phyloP scores from a whole-genome alignment of 1,284 basidiomycete genomes.

The Boletellus deceptivus region DNA sequence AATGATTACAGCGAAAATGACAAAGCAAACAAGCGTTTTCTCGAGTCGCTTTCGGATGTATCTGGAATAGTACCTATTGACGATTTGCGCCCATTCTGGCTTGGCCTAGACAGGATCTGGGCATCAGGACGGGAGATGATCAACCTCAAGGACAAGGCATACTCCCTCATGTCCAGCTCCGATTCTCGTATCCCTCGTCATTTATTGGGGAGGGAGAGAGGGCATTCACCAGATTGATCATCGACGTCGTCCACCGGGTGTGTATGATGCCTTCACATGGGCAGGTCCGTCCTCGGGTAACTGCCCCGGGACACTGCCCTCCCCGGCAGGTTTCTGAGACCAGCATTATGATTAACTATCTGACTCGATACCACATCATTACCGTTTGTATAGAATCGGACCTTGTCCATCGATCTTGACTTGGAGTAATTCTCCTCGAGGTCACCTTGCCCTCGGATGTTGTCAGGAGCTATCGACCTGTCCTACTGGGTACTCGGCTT shows the following conservation, averaged over 20 bases:
- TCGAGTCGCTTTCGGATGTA: constrained; percentile 7
- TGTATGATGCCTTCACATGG: constrained; percentile 23
- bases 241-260: constrained; percentile 12
- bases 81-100: constrained; percentile 16
- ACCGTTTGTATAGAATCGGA: constrained; percentile 21
- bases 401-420: constrained; percentile 5
- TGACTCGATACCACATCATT: constrained; percentile 10
- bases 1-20: constrained; percentile 14
- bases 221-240: constrained; percentile 15
- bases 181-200: constrained; percentile 6
- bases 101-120: constrained; percentile 19
- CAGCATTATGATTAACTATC: constrained; percentile 2
- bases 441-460: constrained; percentile 2
- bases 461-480: background rate
- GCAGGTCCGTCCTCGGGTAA: constrained; percentile 12
- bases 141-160: constrained; percentile 12
- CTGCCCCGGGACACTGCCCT: constrained; percentile 16
- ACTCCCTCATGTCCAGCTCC: constrained; percentile 17
- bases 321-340: constrained; percentile 14
- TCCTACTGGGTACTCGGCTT: constrained; percentile 1
- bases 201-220: constrained; percentile 15
- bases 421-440: constrained; percentile 17
- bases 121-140: constrained; percentile 10
- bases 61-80: constrained; percentile 5
- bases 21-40: constrained; percentile 16